Evolutionary conservation across 2,329 filamentous ascomycete genomes (phyloP).

Genomic region (Cercospora sp.): DNA sequence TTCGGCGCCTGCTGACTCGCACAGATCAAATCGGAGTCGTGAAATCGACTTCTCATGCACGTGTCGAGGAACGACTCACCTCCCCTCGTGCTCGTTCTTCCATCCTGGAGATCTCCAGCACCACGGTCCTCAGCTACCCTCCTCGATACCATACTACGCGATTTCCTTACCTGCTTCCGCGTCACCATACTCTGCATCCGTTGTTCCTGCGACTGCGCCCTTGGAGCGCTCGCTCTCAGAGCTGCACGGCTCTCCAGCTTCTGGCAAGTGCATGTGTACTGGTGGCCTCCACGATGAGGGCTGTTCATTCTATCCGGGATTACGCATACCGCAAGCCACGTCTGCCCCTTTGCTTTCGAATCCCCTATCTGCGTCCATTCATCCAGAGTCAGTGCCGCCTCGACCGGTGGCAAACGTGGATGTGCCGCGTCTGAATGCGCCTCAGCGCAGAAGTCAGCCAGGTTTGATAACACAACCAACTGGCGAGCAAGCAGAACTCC

Average conservation of each 20-base stretch:
- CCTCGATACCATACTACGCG: slow-evolving; percentile 16
- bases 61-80: slow-evolving; percentile 22
- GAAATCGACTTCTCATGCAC: slow-evolving; percentile 20
- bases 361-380: not conserved
- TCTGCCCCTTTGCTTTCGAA: not conserved
- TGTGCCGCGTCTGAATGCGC: not conserved
- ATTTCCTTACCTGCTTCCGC: slow-evolving; percentile 18
- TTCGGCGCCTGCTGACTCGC: slow-evolving; percentile 14
- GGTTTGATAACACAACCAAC: slow-evolving; percentile 1
- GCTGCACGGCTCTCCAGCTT: slow-evolving; percentile 24
- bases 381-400: not conserved
- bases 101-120: slow-evolving; percentile 20
- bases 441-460: not conserved
- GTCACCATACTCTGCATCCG: slow-evolving; percentile 14
- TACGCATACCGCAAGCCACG: slow-evolving; percentile 19
- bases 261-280: slow-evolving; percentile 25
- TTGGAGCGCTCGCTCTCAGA: slow-evolving; percentile 19
- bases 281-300: slow-evolving; percentile 25
- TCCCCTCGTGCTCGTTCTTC: slow-evolving; percentile 22
- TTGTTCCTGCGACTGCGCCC: slow-evolving; percentile 5
- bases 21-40: slow-evolving; percentile 15
- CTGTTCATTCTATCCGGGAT: slow-evolving; percentile 25
- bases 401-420: not conserved
- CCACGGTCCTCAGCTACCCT: not conserved
- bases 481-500: slow-evolving; percentile 19